These are phyloP conservation scores for Xylaria telfairii DNA, from an alignment of 495 filamentous ascomycete species.

Conservation along the genomic window DNA sequence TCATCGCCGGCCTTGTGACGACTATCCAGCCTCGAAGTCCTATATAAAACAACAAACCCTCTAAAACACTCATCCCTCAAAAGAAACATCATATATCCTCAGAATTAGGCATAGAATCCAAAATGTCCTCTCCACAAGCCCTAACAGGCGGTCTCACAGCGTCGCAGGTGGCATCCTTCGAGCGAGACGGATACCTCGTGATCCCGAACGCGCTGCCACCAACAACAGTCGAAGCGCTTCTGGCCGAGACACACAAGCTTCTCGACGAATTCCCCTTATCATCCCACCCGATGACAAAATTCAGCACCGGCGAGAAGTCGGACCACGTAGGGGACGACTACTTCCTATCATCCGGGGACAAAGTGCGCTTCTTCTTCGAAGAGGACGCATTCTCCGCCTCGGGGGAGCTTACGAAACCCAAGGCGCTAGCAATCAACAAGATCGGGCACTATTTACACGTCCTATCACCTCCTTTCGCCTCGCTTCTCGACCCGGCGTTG, in stretches of 20 bases:
- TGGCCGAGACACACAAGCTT: conserved; percentile 73
- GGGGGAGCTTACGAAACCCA: conserved; percentile 73
- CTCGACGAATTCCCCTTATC: conserved; percentile 76
- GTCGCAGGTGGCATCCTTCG: conserved; percentile 73
- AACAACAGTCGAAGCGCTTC: conserved; percentile 67
- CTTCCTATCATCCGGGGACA: conserved; percentile 87
- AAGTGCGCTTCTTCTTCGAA: conserved; percentile 97
- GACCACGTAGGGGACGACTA: conserved; percentile 93
- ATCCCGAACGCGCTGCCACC: conserved; percentile 77
- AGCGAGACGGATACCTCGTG: conserved; percentile 86
- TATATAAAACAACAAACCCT: background rate
- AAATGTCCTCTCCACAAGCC: conserved; percentile 28
- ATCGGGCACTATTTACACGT: conserved; percentile 91
- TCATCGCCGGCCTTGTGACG: background rate
- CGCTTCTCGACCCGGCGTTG: conserved; percentile 58
- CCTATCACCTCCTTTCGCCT: conserved; percentile 72
- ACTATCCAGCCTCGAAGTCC: background rate
- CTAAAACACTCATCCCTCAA: too few species aligned
- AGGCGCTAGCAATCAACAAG: conserved; percentile 87
- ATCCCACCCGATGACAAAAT: conserved; percentile 89
- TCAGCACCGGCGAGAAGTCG: conserved; percentile 75
- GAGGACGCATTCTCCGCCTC: conserved; percentile 72
- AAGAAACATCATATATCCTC: background rate
- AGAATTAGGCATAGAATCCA: background rate
- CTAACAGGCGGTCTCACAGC: conserved; percentile 65